Percentiles rank a stretch among this genome's conserved stretches.
phyloP scores from a whole-genome alignment of 108 stramenopile species.

The Discostella stelligeroides region DNA sequence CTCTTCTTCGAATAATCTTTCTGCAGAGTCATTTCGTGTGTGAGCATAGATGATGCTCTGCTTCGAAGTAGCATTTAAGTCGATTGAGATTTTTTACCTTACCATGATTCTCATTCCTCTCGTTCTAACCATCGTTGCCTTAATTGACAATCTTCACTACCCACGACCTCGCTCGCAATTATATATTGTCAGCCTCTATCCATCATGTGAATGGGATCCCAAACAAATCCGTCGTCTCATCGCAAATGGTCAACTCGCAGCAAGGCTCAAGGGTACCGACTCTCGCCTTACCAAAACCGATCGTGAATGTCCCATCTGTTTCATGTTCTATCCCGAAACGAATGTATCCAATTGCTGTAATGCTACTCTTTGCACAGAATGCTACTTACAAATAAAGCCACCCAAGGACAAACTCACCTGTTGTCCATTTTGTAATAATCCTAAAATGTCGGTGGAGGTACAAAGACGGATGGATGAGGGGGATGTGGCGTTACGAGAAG shows the following conservation, averaged over 20 bases:
- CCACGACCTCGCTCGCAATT: neutral
- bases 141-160: neutral
- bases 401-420: constrained; percentile 61
- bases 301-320: constrained; percentile 90
- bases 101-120: constrained; percentile 13
- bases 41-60: too few relatives aligned
- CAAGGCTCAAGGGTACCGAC: constrained; percentile 69
- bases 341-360: constrained; percentile 83
- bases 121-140: neutral
- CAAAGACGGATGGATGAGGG: constrained; percentile 48
- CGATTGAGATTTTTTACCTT: too few relatives aligned
- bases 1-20: too few relatives aligned
- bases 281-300: constrained; percentile 42
- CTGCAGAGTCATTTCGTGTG: too few relatives aligned
- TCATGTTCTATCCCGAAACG: constrained; percentile 68
- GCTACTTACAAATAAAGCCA: constrained; percentile 79
- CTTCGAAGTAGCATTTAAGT: too few relatives aligned
- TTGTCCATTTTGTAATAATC: constrained; percentile 79
- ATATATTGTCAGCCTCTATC: constrained; percentile 63
- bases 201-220: constrained; percentile 73
- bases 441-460: constrained; percentile 52
- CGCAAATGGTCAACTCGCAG: constrained; percentile 70
- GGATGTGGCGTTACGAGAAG: constrained; percentile 45
- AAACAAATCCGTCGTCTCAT: constrained; percentile 74
- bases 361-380: constrained; percentile 86